Conservation (phyloP, 2,329 filamentous ascomycete species). For the Trichoderma sp. region DNA sequence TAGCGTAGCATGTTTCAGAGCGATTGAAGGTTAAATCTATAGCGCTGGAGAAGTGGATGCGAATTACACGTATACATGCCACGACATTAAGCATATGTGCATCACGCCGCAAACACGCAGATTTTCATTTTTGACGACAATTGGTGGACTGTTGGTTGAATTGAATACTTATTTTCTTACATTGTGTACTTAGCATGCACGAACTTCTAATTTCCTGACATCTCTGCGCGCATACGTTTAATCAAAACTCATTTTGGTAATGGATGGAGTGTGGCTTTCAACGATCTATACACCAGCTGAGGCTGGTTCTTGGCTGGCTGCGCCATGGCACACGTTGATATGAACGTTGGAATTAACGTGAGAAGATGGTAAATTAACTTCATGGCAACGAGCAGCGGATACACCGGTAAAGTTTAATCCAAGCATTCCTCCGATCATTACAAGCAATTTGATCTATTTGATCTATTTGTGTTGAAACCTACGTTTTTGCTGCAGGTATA, state of each 20-base stretch:
- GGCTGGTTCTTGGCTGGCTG: neutral
- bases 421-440: neutral
- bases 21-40: neutral
- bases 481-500: neutral
- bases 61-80: neutral
- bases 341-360: neutral
- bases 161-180: neutral
- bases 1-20: neutral
- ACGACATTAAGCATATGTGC: neutral
- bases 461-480: neutral
- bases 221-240: neutral
- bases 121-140: neutral
- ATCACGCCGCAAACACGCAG: neutral
- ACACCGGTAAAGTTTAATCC: no score
- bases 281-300: neutral
- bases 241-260: no score
- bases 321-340: neutral
- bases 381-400: neutral
- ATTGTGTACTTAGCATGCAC: no score
- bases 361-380: neutral
- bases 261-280: neutral
- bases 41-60: neutral
- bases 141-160: no score
- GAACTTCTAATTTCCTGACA: neutral
- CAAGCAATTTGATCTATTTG: neutral